A percentile compares a stretch with the other conserved stretches of the same genome.
These are phyloP conservation scores for Fraxinus ornus DNA, from an alignment of 305 asterid species.

Conservation along the genomic window DNA sequence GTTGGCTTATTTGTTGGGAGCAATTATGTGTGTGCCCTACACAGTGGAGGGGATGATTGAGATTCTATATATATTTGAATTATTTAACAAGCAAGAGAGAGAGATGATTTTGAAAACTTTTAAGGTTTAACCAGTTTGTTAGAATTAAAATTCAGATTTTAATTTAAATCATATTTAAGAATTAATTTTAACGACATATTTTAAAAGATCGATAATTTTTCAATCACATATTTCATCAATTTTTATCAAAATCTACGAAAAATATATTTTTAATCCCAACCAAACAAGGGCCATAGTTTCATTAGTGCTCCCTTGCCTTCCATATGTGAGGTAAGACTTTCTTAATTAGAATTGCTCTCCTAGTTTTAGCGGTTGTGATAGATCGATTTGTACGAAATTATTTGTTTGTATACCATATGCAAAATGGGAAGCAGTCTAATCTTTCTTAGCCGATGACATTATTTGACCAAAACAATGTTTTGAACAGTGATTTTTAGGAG, in stretches of 20 bases:
- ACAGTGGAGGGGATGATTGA: conserved; percentile 78
- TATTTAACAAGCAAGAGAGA: neutral
- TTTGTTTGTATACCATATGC: neutral
- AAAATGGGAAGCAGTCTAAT: neutral
- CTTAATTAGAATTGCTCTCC: neutral
- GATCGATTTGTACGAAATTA: neutral
- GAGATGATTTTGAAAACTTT: neutral
- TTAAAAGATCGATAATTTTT: too few species aligned
- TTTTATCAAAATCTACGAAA: too few species aligned
- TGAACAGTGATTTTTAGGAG: too few species aligned
- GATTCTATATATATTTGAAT: conserved; percentile 33
- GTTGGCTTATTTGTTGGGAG: conserved; percentile 55
- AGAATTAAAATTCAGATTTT: too few species aligned
- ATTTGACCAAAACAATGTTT: too few species aligned
- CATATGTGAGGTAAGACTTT: neutral
- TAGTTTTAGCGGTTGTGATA: neutral
- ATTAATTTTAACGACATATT: too few species aligned
- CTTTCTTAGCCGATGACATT: too few species aligned
- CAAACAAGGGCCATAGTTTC: neutral
- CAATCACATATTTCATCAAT: too few species aligned
- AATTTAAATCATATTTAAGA: too few species aligned
- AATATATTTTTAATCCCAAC: too few species aligned
- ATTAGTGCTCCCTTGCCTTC: neutral
- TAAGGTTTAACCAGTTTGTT: neutral
- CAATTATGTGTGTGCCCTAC: conserved; percentile 59